Base-by-base conservation (phyloP, 257 asterid genomes). In the Plantago ovata region DNA sequence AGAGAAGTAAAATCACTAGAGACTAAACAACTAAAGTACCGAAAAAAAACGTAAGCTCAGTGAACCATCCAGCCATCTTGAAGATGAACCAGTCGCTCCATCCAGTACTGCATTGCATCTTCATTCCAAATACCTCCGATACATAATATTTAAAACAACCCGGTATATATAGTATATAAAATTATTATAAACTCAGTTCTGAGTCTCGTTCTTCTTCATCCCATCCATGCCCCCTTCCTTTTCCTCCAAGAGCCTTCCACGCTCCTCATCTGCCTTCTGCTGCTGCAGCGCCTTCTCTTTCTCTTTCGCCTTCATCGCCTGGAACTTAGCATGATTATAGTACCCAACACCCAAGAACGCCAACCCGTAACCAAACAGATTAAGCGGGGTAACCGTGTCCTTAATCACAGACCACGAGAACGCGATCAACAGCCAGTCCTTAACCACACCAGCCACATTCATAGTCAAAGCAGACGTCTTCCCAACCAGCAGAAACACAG, bases 161-260 rank as follows among this genome's bases (percentile, higher is more conserved):
- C 12, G 32, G 11, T 20, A 48, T n/a, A n/a, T n/a, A n/a, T n/a
- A n/a, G n/a, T n/a, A n/a, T n/a, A 50, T 20, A 11, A 49, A 49
- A 50, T 16, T 10, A 22, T 1, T 11, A 10, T 13, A 18, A 49
- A 22, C 10, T 41, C 55, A 78, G 50, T 58, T 58, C 48, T 68
- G 80, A 38, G 75, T 58, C 15, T 64, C 80, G 19, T 56, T 61
- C 75, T 62, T 74, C 71, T 64, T 78, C 20, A 38, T 49, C 39
- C 54, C 74, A 56, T 36, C 62, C 20, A 21, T 61, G 48, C 60
- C 71, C 65, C 63, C 80, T 15, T 64, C 74, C 62, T 75, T 71
- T 36, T 65, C 74, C 56, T 75, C 76, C 69, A 78, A 71, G 63
- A 75, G 59, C 71, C 80, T 66, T 39, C 77, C 80, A 19, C 60